Evolutionary conservation across 1,139 yeast species (phyloP).

Genomic region (Protomyces macrosporus): DNA sequence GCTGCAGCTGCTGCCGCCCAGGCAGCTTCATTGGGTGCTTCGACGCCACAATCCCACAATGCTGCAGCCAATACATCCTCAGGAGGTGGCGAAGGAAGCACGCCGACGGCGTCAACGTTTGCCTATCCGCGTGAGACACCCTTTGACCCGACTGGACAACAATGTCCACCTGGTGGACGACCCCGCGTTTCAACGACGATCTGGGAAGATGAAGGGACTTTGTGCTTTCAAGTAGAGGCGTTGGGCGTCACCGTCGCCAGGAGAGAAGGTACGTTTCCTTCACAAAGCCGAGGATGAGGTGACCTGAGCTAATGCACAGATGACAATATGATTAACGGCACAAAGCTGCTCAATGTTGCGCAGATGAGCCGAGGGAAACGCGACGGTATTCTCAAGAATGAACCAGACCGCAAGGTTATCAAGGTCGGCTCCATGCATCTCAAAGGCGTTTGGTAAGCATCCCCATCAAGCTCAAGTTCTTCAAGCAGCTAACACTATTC

Average conservation of each 20-base stretch:
- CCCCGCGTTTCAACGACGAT: constrained; percentile 90
- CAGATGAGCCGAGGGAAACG: constrained; percentile 95
- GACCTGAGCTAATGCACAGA: constrained; percentile 41
- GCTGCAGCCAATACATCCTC: neutral
- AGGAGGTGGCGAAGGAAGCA: neutral
- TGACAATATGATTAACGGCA: constrained; percentile 89
- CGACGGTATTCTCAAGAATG: constrained; percentile 87
- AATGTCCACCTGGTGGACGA: constrained; percentile 57
- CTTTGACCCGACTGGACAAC: constrained; percentile 50
- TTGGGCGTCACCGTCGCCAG: constrained; percentile 86
- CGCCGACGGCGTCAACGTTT: neutral
- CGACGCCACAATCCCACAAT: neutral
- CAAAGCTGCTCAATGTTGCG: constrained; percentile 84
- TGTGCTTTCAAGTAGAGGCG: constrained; percentile 93
- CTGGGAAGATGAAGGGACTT: constrained; percentile 96
- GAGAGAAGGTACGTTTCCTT: constrained; percentile 48
- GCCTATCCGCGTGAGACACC: neutral
- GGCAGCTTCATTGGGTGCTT: neutral
- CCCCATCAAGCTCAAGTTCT: neutral
- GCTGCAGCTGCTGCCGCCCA: neutral
- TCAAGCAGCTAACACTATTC: neutral
- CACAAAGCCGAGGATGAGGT: neutral
- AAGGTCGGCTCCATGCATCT: constrained; percentile 96
- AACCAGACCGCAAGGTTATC: constrained; percentile 83
- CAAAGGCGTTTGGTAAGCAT: constrained; percentile 86